phyloP scores from a whole-genome alignment of 208 protist genomes.

The Trichomonas tenax region DNA sequence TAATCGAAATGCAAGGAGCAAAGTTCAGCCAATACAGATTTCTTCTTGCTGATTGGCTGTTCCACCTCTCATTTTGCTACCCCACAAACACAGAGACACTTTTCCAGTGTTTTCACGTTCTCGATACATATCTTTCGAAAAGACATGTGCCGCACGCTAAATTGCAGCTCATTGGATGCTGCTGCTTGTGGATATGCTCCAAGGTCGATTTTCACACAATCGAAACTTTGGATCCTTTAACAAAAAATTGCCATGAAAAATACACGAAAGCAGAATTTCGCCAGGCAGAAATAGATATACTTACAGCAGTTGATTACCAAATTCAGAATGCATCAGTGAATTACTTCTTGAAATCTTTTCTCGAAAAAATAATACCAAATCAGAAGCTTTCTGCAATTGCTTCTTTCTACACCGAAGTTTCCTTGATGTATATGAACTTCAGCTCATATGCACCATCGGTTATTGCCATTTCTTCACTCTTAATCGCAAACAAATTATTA shows the following conservation, averaged over 20 bases:
- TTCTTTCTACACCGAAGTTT: background rate
- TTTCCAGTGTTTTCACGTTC: background rate
- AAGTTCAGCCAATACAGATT: background rate
- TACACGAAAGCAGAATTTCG: background rate
- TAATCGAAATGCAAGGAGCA: background rate
- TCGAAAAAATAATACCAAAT: background rate
- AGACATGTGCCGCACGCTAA: background rate
- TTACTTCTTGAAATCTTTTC: background rate
- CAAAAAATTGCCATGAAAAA: background rate
- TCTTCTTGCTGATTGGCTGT: background rate
- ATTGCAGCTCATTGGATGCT: background rate
- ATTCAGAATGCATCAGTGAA: background rate
- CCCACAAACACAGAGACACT: background rate
- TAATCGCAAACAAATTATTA: background rate
- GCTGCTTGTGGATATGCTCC: background rate
- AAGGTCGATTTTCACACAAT: background rate
- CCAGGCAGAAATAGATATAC: background rate
- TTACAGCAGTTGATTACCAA: background rate
- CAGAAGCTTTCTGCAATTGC: background rate
- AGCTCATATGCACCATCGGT: background rate
- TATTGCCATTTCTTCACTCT: background rate
- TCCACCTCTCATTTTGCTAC: background rate
- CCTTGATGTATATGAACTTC: background rate
- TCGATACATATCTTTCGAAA: background rate
- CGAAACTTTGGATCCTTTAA: background rate